Base-by-base conservation (phyloP, 768 basidiomycete genomes). In the Artomyces pyxidatus region DNA sequence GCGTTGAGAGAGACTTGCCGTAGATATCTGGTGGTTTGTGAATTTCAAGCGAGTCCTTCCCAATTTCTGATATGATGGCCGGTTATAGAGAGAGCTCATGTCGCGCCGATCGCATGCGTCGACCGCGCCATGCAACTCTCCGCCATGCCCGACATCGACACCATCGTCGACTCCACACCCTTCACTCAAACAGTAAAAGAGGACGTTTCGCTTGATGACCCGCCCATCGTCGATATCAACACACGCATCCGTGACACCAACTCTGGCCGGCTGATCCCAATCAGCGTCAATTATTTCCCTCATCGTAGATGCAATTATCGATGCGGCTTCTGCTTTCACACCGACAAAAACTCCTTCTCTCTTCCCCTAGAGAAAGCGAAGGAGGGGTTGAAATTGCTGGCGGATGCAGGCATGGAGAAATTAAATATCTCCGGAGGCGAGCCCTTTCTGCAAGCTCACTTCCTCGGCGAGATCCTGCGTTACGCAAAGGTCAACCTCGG, bases 261-360 rank as follows among this genome's bases (percentile, higher is more conserved):
- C n/a, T n/a, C 40, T 10, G 40, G 40, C n/a, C 39, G 21, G 11
- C 43, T 28, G 8, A 35, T 35, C 43, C 61, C 58, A 3, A n/a
- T 64, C 14, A 61, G 59, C 3, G 59, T 62, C 16, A 64, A 62
- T 37, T 60, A 64, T 48, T 64, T 64, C 30, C 55, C 55, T 6
- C 57, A 58, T 50, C 64, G 63, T 17, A 53, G 57, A 57, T 65
- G 65, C 56, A 72, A 72, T 30, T 72, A 72, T 21, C 51, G 60
- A 6, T 70, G 69, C 28, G 59, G 64, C 4, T 71, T 72, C 44
- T 72, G 71, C 51, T 71, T 73, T 40, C 71, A 72, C 30, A 73
- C 71, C 0, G 60, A 54, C 41, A 68, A 62, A 12, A 68, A 64
- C n/a, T 45, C 62, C 2, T 57, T 55, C 10, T 67, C 70, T 16